phyloP scores from a whole-genome alignment of 108 stramenopile genomes.

The Skeletonema menzelii region DNA sequence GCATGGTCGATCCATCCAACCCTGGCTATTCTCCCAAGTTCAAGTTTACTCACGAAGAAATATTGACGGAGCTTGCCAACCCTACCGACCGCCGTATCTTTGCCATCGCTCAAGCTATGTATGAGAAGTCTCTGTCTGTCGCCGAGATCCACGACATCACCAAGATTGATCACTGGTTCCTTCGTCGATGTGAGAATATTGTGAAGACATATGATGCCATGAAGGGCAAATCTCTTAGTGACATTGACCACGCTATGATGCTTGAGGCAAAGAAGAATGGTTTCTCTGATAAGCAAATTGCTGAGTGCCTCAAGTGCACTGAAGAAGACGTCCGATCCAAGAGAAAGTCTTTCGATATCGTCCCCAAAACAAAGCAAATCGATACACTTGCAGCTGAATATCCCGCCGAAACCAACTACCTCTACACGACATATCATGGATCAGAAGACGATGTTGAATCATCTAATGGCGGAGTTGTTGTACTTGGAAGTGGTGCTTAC shows the following conservation, averaged over 20 bases:
- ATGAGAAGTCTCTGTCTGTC: constrained; percentile 85
- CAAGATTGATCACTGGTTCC: constrained; percentile 98
- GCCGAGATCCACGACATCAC: constrained; percentile 90
- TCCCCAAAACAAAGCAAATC: constrained; percentile 96
- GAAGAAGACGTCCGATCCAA: constrained; percentile 79
- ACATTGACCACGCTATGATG: constrained; percentile 56
- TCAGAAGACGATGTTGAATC: constrained; percentile 87
- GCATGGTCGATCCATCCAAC: constrained; percentile 95
- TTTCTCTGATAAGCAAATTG: constrained; percentile 93
- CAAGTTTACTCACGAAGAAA: constrained; percentile 56
- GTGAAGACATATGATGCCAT: constrained; percentile 61
- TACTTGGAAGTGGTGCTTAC: constrained; percentile 97
- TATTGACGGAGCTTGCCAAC: constrained; percentile 73
- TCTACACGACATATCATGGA: constrained; percentile 98
- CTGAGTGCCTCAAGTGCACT: constrained; percentile 50
- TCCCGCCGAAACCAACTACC: constrained; percentile 97
- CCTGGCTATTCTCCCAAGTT: constrained; percentile 73
- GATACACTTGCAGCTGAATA: constrained; percentile 99
- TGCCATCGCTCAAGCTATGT: constrained; percentile 91
- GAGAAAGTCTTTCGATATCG: constrained; percentile 68
- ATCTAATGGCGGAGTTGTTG: constrained; percentile 88
- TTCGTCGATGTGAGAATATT: constrained; percentile 90
- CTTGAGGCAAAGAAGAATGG: constrained; percentile 92
- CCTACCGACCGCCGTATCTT: constrained; percentile 93
- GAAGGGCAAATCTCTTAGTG: constrained; percentile 49